Evolutionary conservation across 1,139 yeast species (phyloP), one percentile per base, ranked within the genome.

Genomic region (Pichia cactophila): DNA sequence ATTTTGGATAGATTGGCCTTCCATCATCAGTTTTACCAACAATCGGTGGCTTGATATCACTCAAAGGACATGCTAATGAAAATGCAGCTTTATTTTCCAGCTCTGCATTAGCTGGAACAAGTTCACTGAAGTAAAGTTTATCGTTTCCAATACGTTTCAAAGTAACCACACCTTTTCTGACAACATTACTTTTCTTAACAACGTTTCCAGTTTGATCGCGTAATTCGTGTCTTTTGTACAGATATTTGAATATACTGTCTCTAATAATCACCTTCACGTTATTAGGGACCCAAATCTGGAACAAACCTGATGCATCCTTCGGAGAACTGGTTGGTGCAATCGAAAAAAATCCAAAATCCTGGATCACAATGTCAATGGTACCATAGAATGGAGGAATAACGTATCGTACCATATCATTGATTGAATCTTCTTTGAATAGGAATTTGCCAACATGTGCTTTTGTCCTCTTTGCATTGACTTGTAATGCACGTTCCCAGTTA

Each of bases 341-440:
- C 48, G 81, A 80, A 2, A 87, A 57, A 55, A 77, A 80, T 0
- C 96, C 96, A 16, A 84, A 61, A 48, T 84, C 84, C 45, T 81
- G 78, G 14, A 88, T 59, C 0, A 86, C 86, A 29, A 87, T 60
- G 57, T 86, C 92, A 20, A 84, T 70, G 2, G 80, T 68, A 0
- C 90, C 94, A 47, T 67, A 69, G 56, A 83, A 83, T n/a, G 86
- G 86, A 0, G 90, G 89, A 5, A 83, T 68, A 3, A 76, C 69
- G 53, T 70, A 80, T 48, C 79, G 67, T 2, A 64, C 69, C 56
- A 74, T 61, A 4, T 63, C 57, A 2, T 64, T 58, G 16, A 62
- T 59, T 1, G 73, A 66, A 49, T 66, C 66, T 17, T 61, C 59
- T 10, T 58, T 59, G n/a, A 62, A 58, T 1, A 72, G 62, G 48